A percentile compares a stretch with the other conserved stretches of the same genome.
These are phyloP conservation scores for Tolypocladium ophioglossoides DNA, from an alignment of 2,329 filamentous ascomycete species.

Conservation along the genomic window DNA sequence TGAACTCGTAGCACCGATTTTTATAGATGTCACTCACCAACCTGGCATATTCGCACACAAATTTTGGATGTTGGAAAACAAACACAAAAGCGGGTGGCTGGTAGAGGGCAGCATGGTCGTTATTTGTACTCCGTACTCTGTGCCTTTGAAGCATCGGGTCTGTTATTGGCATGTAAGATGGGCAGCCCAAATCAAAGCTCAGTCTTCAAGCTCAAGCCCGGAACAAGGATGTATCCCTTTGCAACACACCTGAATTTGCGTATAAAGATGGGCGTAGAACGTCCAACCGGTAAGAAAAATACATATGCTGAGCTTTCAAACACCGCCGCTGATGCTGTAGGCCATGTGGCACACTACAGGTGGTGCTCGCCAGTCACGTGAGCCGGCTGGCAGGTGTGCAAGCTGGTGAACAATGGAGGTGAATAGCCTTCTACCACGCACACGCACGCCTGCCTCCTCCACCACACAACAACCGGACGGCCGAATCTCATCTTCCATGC, in stretches of 20 bases:
- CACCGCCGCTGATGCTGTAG: not conserved
- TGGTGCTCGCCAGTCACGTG: not conserved
- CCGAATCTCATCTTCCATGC: constrained; percentile 18
- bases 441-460: not conserved
- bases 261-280: not conserved
- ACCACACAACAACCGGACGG: not conserved
- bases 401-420: not conserved
- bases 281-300: not conserved
- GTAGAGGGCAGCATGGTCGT: not conserved
- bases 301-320: not conserved
- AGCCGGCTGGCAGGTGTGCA: not conserved
- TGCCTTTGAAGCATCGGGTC: not conserved
- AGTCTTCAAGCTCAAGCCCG: not conserved
- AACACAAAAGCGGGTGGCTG: not conserved
- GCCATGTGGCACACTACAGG: not conserved
- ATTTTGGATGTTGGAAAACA: too few relatives aligned
- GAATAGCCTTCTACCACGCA: not conserved
- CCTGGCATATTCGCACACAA: not conserved
- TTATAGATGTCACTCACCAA: not conserved
- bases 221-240: not conserved
- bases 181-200: not conserved
- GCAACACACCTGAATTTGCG: not conserved
- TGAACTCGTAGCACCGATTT: not conserved
- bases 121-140: not conserved
- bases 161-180: not conserved